Percentiles rank a stretch among this genome's conserved stretches.
These are phyloP conservation scores for Arabidopsis hybrid DNA, from an alignment of 441 rosid species.

Conservation along the genomic window DNA sequence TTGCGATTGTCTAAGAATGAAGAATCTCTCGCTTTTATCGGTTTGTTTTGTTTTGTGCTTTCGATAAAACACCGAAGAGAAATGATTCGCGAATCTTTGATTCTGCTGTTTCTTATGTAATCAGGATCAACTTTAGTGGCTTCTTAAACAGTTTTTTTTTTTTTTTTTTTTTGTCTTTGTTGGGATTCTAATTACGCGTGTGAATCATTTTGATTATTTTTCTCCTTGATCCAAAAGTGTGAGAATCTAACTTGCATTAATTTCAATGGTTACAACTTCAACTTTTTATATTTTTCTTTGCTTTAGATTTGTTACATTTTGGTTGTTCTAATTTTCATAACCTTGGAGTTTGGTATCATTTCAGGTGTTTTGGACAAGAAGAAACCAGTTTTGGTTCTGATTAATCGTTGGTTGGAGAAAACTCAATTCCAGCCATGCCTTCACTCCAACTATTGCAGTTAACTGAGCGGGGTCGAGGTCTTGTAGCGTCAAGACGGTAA, in stretches of 20 bases:
- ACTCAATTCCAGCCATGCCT: constrained; percentile 67
- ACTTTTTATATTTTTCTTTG: constrained; percentile 6
- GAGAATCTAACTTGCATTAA: constrained; percentile 16
- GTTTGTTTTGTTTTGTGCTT: neutral
- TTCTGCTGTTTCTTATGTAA: constrained; percentile 7
- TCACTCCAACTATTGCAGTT: constrained; percentile 92
- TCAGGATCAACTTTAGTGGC: constrained; percentile 17
- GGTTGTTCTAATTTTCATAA: constrained; percentile 8
- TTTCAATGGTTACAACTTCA: constrained; percentile 8
- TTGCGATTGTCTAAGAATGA: neutral
- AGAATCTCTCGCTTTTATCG: constrained; percentile 3
- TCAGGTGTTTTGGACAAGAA: constrained; percentile 49
- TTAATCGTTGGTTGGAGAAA: constrained; percentile 37
- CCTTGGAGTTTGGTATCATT: constrained; percentile 32
- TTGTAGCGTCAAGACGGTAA: constrained; percentile 88
- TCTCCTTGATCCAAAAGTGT: constrained; percentile 8
- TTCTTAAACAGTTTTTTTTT: constrained; percentile 6
- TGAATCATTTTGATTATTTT: neutral
- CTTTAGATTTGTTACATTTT: neutral
- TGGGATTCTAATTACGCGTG: constrained; percentile 16
- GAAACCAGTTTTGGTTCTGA: constrained; percentile 46
- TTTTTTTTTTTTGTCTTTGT: constrained; percentile 22
- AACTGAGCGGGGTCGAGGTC: constrained; percentile 86
- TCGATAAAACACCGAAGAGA: neutral
- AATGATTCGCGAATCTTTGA: neutral